Evolutionary conservation across 192 early-diverging fungal species (phyloP), one percentile per base, ranked within the genome.

Genomic region (Gryganskiella cystojenkinii): DNA sequence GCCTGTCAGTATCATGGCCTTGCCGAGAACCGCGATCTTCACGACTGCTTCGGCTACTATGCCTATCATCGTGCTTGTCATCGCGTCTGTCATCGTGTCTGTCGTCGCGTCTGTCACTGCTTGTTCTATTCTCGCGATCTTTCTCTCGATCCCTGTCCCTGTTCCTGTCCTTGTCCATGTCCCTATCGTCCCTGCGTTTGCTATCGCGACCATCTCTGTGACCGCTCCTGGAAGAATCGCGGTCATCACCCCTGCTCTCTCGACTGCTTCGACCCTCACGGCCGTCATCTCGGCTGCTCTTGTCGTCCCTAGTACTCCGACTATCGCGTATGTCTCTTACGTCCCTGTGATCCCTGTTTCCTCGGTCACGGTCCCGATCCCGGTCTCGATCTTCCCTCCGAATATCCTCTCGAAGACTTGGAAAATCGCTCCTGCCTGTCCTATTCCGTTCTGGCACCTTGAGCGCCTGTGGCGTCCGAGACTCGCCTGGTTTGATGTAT

Each of bases 401-500:
- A 15, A 5, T 19, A 25, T 46, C 60, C 8, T 56, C 55, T 9
- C 45, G 64, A 5, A 35, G 20, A 25, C 56, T 63, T 31, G 58
- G 31, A 8, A 50, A 19, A n/a, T 52, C 28, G 17, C 52, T 42
- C 6, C 63, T 52, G 10, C 55, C 57, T 17, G 75, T 59, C 13
- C 56, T 60, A 35, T 64, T 50, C 19, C 57, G 46, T 45, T 58
- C 54, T 40, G 71, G 59, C 0, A 74, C 71, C 30, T 30, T 56
- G 13, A 60, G 71, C 10, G 70, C 65, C 57, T 86, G 82, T 4
- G 74, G 67, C 11, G 34, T 59, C 0, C 74, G 66, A 9, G 74
- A 64, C 40, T 64, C 74, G 17, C 66, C 67, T 22, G 74, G 74
- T 35, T 84, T 86, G 22, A 81, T 65, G 30, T 85, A 82, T 34